Percentiles rank a stretch among this genome's conserved stretches.
phyloP scores from a whole-genome alignment of 768 basidiomycete genomes.

The Daedalea quercina region DNA sequence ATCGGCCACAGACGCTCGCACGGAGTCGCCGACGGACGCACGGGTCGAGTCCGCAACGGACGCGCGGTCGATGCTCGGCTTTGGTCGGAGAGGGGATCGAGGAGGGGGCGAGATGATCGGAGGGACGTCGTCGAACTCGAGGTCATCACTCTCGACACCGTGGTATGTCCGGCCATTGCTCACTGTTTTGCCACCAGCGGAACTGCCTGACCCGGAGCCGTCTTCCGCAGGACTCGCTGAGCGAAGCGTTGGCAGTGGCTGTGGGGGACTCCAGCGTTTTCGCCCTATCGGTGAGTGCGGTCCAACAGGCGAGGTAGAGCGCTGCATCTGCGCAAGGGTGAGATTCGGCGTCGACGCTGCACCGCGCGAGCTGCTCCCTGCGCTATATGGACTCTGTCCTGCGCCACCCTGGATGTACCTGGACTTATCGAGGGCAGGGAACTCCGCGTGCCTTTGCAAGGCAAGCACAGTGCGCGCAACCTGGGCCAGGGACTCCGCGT shows the following conservation, averaged over 20 bases:
- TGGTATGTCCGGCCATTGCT: conserved; percentile 17
- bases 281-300: conserved; percentile 30
- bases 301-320: conserved; percentile 28
- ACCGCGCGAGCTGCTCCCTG: conserved; percentile 36
- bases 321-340: conserved; percentile 21
- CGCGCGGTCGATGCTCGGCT: conserved; percentile 19
- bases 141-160: conserved; percentile 9
- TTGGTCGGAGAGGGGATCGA: conserved; percentile 48
- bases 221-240: conserved; percentile 51
- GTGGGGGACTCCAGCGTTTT: conserved; percentile 47
- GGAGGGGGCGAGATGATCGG: conserved; percentile 35
- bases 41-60: conserved; percentile 23
- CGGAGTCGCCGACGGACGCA: conserved; percentile 30
- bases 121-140: conserved; percentile 30
- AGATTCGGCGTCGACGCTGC: conserved; percentile 63
- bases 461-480: conserved; percentile 73
- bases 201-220: conserved; percentile 28
- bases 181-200: conserved; percentile 23
- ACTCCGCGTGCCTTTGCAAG: conserved; percentile 56
- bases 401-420: conserved; percentile 37
- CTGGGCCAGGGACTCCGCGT: conserved; percentile 55
- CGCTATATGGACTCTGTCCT: conserved; percentile 11
- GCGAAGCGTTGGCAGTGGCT: conserved; percentile 41
- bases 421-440: conserved; percentile 37
- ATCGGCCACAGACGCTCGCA: conserved; percentile 28